phyloP scores from a whole-genome alignment of 2,329 filamentous ascomycete genomes.

The Epichloe hybrida region DNA sequence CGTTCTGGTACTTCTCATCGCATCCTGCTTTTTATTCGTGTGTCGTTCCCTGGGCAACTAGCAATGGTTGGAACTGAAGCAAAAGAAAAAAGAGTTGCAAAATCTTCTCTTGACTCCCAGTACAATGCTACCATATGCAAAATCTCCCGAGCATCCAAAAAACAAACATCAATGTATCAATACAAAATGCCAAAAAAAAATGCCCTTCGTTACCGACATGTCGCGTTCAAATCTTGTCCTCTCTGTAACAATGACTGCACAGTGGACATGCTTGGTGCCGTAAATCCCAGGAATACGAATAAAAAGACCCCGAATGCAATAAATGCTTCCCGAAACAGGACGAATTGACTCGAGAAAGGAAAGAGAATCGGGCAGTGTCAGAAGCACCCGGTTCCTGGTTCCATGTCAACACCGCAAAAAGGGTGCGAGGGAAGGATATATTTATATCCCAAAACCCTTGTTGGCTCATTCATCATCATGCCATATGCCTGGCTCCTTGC shows the following conservation, averaged over 20 bases:
- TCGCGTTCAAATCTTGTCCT: neutral
- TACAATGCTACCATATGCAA: neutral
- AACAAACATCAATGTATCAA: neutral
- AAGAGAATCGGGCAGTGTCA: too few species aligned
- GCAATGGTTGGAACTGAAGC: too few species aligned
- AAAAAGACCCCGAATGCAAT: constrained; percentile 3
- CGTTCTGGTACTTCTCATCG: too few species aligned
- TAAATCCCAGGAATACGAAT: constrained; percentile 3
- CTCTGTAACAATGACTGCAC: neutral
- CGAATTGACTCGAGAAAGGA: neutral
- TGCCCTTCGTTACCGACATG: neutral
- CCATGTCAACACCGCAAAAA: too few species aligned
- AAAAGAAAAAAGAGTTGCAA: too few species aligned
- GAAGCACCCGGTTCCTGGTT: too few species aligned
- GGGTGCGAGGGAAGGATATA: too few species aligned
- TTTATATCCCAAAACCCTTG: neutral
- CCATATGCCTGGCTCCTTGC: neutral
- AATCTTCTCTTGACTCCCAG: neutral
- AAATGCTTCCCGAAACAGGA: neutral
- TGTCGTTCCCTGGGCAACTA: too few species aligned
- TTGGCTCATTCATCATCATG: neutral
- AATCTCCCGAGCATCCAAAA: neutral
- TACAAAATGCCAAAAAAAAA: neutral
- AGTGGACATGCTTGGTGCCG: constrained; percentile 4
- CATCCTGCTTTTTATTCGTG: too few species aligned